Percentiles rank a stretch among this genome's conserved stretches.
phyloP scores from a whole-genome alignment of 495 filamentous ascomycete genomes.

The Thermochaetoides thermophila region DNA sequence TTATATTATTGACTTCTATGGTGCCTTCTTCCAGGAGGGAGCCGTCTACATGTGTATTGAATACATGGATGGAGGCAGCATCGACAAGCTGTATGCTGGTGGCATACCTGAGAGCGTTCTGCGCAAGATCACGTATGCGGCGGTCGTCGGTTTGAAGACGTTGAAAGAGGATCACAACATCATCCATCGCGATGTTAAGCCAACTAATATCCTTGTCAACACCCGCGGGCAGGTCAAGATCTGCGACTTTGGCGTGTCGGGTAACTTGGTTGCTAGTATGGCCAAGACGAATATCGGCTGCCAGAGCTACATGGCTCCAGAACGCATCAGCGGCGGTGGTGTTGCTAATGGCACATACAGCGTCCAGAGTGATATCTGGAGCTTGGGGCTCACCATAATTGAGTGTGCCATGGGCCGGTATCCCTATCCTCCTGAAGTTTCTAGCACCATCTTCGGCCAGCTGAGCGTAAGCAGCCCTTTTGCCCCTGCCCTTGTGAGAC shows the following conservation, averaged over 20 bases:
- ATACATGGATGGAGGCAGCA: constrained; percentile 98
- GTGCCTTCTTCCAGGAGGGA: constrained; percentile 97
- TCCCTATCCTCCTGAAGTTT: constrained; percentile 95
- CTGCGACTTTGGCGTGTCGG: constrained; percentile 95
- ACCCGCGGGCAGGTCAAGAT: constrained; percentile 87
- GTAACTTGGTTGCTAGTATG: constrained; percentile 92
- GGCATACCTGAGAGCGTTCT: constrained; percentile 82
- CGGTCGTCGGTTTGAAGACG: constrained; percentile 77
- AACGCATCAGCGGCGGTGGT: constrained; percentile 77
- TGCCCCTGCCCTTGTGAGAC: not conserved
- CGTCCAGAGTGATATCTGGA: constrained; percentile 98
- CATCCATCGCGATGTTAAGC: constrained; percentile 97
- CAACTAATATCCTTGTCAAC: constrained; percentile 92
- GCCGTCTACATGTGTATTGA: constrained; percentile 99
- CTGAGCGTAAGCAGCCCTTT: constrained; percentile 58
- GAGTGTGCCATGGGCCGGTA: constrained; percentile 94
- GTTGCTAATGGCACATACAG: constrained; percentile 83
- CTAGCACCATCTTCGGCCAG: constrained; percentile 97
- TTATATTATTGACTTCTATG: constrained; percentile 97
- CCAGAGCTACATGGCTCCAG: constrained; percentile 98
- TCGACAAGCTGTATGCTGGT: constrained; percentile 91
- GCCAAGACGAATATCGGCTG: constrained; percentile 99
- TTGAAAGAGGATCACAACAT: constrained; percentile 99
- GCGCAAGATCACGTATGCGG: constrained; percentile 82
- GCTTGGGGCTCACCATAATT: constrained; percentile 83